Base-by-base conservation (phyloP, 805 yeast genomes). In the Candida dendrica region DNA sequence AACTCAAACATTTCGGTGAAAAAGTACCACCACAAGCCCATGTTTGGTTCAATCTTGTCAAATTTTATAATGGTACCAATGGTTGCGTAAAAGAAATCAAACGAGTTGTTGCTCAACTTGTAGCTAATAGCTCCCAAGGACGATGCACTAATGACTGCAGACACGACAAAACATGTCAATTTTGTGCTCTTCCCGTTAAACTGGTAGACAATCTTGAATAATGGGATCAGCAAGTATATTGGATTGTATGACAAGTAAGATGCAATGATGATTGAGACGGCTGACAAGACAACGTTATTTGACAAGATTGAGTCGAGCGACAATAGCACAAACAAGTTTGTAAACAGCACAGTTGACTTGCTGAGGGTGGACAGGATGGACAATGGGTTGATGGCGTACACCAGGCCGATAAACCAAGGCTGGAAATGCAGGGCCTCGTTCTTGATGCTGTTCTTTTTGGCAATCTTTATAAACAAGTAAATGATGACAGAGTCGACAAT, bases 11-110 rank as follows among this genome's bases (percentile, higher is more conserved):
- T 85, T 62, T 93, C 98, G 34, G 91, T 84, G 68, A 93, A 93
- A 53, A 90, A 80, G 66, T 93, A 93, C 99, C 99, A 93, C 99
- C 99, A 93, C 17, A 93, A 68, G 1, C 98, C 98, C 49, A 93
- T 61, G 62, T 93, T 93, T 22, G 98, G 98, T 5, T 81, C 71
- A 46, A 89, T 77, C 48, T 87, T 90, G 32, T 71, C 71, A 52
- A 86, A 81, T 19, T 68, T 65, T 6, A 87, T 55, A 6, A 75
- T 62, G 3, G 77, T 69, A 14, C 82, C 79, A 55, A 82, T 87
- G 33, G 76, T 71, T 9, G 76, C 63, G 29, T 53, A 43, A n/a
- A 85, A 37, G 53, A 79, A 78, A 41, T 63, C 58, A 64, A 71
- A 65, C 27, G 50, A 51, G 10, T 69, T 60, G 32, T 61, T 64